Base-by-base conservation (phyloP, 2,329 filamentous ascomycete species). In the Botrytis deweyae region DNA sequence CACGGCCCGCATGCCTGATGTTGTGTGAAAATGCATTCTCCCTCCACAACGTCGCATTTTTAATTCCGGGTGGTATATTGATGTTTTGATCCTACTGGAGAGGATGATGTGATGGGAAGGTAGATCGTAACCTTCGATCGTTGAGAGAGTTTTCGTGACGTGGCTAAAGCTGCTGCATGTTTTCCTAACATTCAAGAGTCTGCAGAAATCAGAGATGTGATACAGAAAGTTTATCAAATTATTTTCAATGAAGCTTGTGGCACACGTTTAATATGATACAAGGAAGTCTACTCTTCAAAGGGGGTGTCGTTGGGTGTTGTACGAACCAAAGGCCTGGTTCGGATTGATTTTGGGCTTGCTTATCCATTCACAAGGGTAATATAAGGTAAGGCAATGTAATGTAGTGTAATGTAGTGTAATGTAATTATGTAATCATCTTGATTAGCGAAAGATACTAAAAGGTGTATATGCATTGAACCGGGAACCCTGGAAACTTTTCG, bases 161-260 rank as follows among this genome's bases (percentile, higher is more conserved):
- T 73, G 71, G 64, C 71, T 73, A 73, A n/a, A 69, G 55, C 49
- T 69, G 71, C 71, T 40, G 64, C 64, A 69, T 69, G 33, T 73
- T 58, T 14, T 58, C 49, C 29, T 58, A 69, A 63, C 55, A 61
- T 18, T 22, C 25, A 46, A 40, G 10, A 46, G 42, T 18, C 14
- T 70, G 68, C 42, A 46, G 42, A 46, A 62, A 61, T 63, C 22
- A 38, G 68, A 70, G n/a, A 22, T 70, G 68, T 62, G 68, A 70
- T 22, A 70, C 29, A n/a, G 29, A 58, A 70, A 20, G n/a, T 46
- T 62, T n/a, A 70, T 70, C 68, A 63, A 70, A 70, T 70, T 38
- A 40, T n/a, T 58, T 58, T 61, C 55, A 70, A 36, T 33, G 52
- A 59, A 70, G 38, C 65, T 67, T 61, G 52, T 61, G 18, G 38